These are phyloP conservation scores for Tulasnella sp. DNA, from an alignment of 768 basidiomycete species.

Conservation along the genomic window DNA sequence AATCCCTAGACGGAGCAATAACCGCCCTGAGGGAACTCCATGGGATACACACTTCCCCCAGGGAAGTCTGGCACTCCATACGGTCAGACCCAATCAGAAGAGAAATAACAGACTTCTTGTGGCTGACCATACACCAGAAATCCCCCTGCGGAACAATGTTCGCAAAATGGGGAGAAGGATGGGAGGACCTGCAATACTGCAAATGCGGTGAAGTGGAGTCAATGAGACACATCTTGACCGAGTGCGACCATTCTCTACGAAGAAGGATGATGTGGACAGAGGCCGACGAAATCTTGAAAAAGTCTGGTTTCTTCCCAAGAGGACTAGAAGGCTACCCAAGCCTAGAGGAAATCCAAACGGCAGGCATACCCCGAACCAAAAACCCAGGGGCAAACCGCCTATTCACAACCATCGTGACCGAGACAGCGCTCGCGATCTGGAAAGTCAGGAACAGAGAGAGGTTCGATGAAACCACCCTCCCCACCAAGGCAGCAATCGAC, in stretches of 20 bases:
- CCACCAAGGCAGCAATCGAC: too few species aligned
- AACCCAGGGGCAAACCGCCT: not conserved
- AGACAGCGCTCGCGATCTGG: not conserved
- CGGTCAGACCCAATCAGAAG: not conserved
- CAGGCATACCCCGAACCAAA: not conserved
- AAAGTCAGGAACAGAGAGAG: too few species aligned
- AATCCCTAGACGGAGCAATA: too few species aligned
- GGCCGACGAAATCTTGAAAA: not conserved
- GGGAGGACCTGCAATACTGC: too few species aligned
- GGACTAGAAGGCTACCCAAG: not conserved
- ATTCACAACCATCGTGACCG: not conserved
- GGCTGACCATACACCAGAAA: constrained; percentile 5
- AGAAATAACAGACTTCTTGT: constrained; percentile 19
- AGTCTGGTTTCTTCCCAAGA: not conserved
- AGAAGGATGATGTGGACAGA: not conserved
- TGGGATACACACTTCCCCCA: not conserved
- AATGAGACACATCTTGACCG: constrained; percentile 18
- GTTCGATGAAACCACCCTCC: too few species aligned
- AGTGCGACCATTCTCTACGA: not conserved
- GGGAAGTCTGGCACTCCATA: not conserved
- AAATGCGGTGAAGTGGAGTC: too few species aligned
- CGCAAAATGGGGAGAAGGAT: constrained; percentile 18
- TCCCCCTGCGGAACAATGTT: constrained; percentile 4
- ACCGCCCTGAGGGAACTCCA: too few species aligned
- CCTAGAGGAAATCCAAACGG: not conserved